Percentiles rank a stretch among this genome's conserved stretches.
Evolutionary conservation across 805 yeast genomes (phyloP).

Genomic region (Naumovozyma castellii): DNA sequence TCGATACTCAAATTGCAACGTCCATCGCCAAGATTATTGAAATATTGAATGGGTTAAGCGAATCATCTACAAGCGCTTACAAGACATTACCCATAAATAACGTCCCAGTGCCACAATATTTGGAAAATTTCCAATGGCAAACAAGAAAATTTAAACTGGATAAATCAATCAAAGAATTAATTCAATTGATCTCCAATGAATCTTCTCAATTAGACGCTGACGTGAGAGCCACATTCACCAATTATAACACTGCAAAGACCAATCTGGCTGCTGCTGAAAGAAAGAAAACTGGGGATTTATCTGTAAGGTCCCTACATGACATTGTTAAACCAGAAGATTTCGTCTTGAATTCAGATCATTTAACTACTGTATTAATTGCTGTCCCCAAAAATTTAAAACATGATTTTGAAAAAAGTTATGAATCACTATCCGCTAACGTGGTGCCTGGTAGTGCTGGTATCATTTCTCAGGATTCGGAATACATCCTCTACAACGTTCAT

Average conservation of each 20-base stretch:
- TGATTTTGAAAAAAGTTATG: constrained; percentile 64
- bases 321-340: constrained; percentile 77
- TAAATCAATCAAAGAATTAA: constrained; percentile 69
- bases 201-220: constrained; percentile 78
- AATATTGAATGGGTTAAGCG: constrained; percentile 43
- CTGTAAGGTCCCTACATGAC: constrained; percentile 84
- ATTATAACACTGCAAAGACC: constrained; percentile 74
- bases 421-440: constrained; percentile 66
- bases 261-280: constrained; percentile 82
- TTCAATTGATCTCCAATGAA: constrained; percentile 60
- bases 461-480: constrained; percentile 68
- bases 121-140: constrained; percentile 81
- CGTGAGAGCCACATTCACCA: constrained; percentile 63
- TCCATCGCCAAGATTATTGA: constrained; percentile 73
- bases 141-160: constrained; percentile 77
- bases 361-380: constrained; percentile 77
- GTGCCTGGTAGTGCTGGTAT: constrained; percentile 82
- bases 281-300: constrained; percentile 85
- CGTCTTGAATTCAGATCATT: constrained; percentile 75
- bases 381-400: constrained; percentile 61
- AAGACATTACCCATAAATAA: constrained; percentile 44
- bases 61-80: constrained; percentile 37
- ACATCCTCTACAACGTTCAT: constrained; percentile 63
- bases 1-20: constrained; percentile 66
- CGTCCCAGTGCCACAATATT: constrained; percentile 46